Base-by-base conservation (phyloP, 116 monocot species). In the Dioscorea cayenensis region DNA sequence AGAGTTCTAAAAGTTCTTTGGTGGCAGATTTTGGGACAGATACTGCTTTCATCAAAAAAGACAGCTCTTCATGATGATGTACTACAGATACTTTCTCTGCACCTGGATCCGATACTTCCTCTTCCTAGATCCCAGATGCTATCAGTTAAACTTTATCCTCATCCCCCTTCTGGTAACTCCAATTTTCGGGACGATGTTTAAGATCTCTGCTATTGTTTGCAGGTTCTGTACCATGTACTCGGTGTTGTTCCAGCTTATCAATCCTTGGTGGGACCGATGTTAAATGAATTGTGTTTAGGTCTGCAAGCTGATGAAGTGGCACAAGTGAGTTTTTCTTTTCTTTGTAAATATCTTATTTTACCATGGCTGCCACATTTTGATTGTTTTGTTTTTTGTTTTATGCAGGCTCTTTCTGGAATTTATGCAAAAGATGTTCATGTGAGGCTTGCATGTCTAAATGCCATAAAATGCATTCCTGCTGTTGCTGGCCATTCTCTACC, bases 241-340 rank as follows among this genome's bases (percentile, higher is more conserved):
- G 81, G 94, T 75, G 84, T 89, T 77, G 85, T 88, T 78, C 89
- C 94, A 69, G 76, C 87, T 60, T 91, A 77, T 85, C 94, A 89
- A 75, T 63, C 72, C 32, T 77, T 67, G 38, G 36, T 99, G 66
- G 81, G 82, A 14, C 87, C 87, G 19, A 91, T 94, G 90, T 74
- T 99, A 64, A 99, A 94, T 89, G 94, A 99, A 68, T 66, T 99
- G 36, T 99, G 99, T 75, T 76, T 99, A 73, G 99, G 99, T 73
- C 73, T 99, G 64, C 78, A 80, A 71, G 60, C 72, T 61, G 68
- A 87, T 67, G 94, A 91, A 75, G 70, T 99, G 65, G 79, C 89
- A 76, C 61, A 67, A 66, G 97, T 90, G 51, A 76, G 85, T 76
- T 72, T n/a, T n/a, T 9, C 22, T 61, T 13, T 51, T 43, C 22